Percentiles rank a stretch among this genome's conserved stretches.
phyloP scores from a whole-genome alignment of 768 basidiomycete genomes.

The Mycena olivaceomarginata region DNA sequence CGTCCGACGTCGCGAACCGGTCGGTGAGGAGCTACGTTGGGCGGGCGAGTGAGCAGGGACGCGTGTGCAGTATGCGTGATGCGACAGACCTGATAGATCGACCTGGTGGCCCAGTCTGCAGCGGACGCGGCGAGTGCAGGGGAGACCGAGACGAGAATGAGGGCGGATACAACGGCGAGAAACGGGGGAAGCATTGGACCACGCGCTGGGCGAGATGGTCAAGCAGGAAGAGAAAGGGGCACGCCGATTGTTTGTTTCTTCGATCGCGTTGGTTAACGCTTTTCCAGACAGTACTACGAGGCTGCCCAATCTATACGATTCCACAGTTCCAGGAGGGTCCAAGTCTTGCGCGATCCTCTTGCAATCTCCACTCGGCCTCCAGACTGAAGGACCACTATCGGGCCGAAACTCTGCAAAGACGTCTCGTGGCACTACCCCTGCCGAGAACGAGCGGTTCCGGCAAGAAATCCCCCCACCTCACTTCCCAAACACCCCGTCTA shows the following conservation, averaged over 20 bases:
- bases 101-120: conserved; percentile 69
- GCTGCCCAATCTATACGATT: too few relatives aligned
- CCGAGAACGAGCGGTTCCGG: too few relatives aligned
- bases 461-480: too few relatives aligned
- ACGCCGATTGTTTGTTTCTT: neutral
- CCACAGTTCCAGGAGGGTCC: too few relatives aligned
- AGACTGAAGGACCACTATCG: too few relatives aligned
- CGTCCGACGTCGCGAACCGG: conserved; percentile 75
- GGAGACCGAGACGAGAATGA: conserved; percentile 44
- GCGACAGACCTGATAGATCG: conserved; percentile 69
- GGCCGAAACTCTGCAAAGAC: too few relatives aligned
- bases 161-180: conserved; percentile 34
- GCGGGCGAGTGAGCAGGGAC: conserved; percentile 4
- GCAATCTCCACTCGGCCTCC: too few relatives aligned
- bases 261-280: neutral
- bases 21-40: conserved; percentile 73
- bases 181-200: conserved; percentile 28
- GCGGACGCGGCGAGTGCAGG: conserved; percentile 63
- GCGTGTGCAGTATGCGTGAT: neutral
- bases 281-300: too few relatives aligned
- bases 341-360: too few relatives aligned
- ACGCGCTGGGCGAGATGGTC: conserved; percentile 26
- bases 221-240: conserved; percentile 5
- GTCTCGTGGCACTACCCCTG: too few relatives aligned
- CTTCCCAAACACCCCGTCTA: too few relatives aligned